A percentile compares a stretch with the other conserved stretches of the same genome.
Conservation (phyloP, 345 rosid species). For the Turritis glabra region DNA sequence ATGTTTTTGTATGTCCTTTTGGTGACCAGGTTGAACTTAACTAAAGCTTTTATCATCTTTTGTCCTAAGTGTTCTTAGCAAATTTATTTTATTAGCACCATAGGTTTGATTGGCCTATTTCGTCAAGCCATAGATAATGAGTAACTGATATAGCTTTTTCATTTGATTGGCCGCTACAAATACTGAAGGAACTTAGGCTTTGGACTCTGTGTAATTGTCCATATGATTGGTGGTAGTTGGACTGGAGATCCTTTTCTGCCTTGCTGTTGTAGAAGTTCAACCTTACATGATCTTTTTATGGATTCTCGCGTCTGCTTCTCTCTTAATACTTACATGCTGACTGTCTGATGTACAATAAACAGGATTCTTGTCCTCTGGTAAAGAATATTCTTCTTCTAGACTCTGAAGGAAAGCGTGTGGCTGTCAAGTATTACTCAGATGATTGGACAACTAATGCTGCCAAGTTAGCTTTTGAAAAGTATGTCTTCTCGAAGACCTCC, state of each 20-base stretch:
- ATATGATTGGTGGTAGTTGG: not conserved
- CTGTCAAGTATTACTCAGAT: slow-evolving; percentile 85
- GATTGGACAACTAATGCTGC: slow-evolving; percentile 83
- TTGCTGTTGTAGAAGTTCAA: not conserved
- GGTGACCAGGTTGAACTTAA: not conserved
- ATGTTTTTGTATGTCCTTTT: not conserved
- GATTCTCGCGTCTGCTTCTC: not conserved
- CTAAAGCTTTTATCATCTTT: not conserved
- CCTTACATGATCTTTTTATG: not conserved
- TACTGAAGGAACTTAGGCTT: not conserved
- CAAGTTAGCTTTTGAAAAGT: slow-evolving; percentile 73
- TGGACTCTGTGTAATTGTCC: not conserved
- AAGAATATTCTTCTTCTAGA: slow-evolving; percentile 93
- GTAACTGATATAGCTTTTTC: not conserved
- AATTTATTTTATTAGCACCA: not conserved
- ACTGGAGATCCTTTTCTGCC: not conserved
- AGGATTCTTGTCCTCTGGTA: slow-evolving; percentile 77
- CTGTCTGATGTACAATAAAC: not conserved
- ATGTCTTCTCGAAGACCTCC: slow-evolving; percentile 65
- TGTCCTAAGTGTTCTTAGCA: not conserved
- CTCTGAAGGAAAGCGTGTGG: slow-evolving; percentile 95
- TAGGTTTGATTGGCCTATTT: not conserved
- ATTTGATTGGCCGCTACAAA: not conserved
- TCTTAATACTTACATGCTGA: not conserved
- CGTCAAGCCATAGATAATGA: slow-evolving; percentile 3